Base-by-base conservation (phyloP, 495 filamentous ascomycete genomes). In the Penicillium cataractarum region DNA sequence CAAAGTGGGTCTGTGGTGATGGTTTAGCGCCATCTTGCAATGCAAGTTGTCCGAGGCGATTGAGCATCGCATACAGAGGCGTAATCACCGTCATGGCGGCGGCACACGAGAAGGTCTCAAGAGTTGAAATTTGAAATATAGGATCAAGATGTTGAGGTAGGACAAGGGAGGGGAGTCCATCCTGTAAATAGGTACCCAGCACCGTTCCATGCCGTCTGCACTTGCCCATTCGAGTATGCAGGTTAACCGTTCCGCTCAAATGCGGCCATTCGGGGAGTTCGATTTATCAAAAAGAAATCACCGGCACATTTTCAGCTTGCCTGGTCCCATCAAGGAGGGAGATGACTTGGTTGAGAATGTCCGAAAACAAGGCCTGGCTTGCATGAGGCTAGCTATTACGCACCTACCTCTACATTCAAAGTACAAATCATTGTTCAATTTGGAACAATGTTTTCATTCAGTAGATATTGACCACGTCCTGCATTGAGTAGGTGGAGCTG, bases 1-100 rank as follows among this genome's bases (percentile, higher is more conserved):
- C 73, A 42, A 69, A 71, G 52, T 76, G 74, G 26, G 62, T 57
- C 49, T 69, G 51, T n/a, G 71, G 42, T 8, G 72, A 72, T 3
- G 68, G 63, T 9, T 58, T 60, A 1, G 59, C 50, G 12, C 48
- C 52, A 9, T 76, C 70, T 46, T 71, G 51, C 55, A 70, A 15
- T 5, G 61, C 63, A 19, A 75, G 55, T 21, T 66, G 57, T 15
- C 67, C 55, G 32, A 78, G 65, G 0, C 68, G 68, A 26, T 73
- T 65, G 32, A 69, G 58, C 27, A 76, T 65, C 22, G 73, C 60
- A 13, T 71, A 58, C 17, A 72, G 37, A 17, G 67, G 62, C 1
- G 57, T 65, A 21, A 32, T 63, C 51, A 70, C 59, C 3, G 62
- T 68, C 69, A 72, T 72, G n/a, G 2, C n/a, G 40, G 29, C 15